Conservation (phyloP, 345 rosid genomes). For the Eucalyptus leucophloia region DNA sequence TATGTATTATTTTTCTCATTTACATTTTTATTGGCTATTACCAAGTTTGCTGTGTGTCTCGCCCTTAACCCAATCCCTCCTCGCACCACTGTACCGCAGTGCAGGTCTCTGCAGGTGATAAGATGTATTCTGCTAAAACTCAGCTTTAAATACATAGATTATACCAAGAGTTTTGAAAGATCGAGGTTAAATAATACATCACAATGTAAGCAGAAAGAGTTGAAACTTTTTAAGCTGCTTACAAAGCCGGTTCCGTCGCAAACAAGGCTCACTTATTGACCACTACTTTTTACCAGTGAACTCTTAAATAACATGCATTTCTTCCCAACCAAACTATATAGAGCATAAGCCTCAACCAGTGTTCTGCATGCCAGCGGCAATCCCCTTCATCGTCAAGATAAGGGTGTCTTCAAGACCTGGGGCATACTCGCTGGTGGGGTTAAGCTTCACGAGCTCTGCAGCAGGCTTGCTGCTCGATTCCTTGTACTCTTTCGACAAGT, state of each 20-base stretch:
- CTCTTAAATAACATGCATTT: neutral
- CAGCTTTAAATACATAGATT: neutral
- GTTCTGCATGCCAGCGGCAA: conserved; percentile 94
- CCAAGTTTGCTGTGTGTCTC: neutral
- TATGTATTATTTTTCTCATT: neutral
- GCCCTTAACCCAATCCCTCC: neutral
- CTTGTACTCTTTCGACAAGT: conserved; percentile 52
- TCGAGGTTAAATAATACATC: neutral
- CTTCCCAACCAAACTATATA: neutral
- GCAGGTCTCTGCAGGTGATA: neutral
- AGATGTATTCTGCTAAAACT: neutral
- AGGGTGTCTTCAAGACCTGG: conserved; percentile 94
- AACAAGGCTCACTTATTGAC: neutral
- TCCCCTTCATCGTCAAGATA: conserved; percentile 95
- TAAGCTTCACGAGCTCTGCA: conserved; percentile 73
- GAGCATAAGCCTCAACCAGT: conserved; percentile 41
- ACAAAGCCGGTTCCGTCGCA: neutral
- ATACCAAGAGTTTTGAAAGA: neutral
- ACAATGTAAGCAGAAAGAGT: neutral
- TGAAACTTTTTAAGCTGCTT: neutral
- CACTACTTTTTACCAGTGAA: neutral
- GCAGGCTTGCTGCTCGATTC: conserved; percentile 72
- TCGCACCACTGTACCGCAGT: neutral
- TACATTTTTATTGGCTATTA: neutral
- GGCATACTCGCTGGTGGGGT: conserved; percentile 83